Evolutionary conservation across 495 filamentous ascomycete genomes (phyloP), one percentile per base, ranked within the genome.

Genomic region (Sabuloglossum arenarium): DNA sequence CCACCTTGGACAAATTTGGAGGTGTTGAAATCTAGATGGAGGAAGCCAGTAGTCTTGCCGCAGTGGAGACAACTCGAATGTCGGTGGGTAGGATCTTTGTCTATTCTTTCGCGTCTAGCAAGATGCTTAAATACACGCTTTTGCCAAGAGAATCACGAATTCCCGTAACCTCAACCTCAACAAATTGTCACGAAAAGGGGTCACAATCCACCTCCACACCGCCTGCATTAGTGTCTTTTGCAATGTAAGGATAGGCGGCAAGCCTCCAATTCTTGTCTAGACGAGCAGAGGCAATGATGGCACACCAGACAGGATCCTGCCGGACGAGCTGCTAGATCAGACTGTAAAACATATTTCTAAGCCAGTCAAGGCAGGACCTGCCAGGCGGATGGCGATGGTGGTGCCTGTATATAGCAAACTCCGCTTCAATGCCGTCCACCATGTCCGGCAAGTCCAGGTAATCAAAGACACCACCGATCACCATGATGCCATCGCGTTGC

Each of bases 291-390:
- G 47, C 47, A 29, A 29, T 51, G 6, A 51, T 28, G 47, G 47
- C 47, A 30, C 28, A 51, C 47, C 28, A 51, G 47, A 51, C 47
- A 30, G 47, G 47, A 51, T 51, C 47, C 28, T 51, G 47, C 12
- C 47, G 23, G 25, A 19, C 47, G 24, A 51, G 47, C 28, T 51
- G 47, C 28, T 51, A 23, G 23, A 29, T 28, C 47, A 51, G 12
- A 23, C 47, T 29, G 24, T 51, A 29, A 23, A 28, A 51, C 47
- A 51, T 51, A 29, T 30, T 30, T 11, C 47, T 11, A 5, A 28
- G 47, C 47, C 28, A 51, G 47, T 23, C 47, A n/a, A 51, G 47
- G 6, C 28, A 23, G 47, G 47, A 51, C 6, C 24, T 51, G 23
- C 47, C 47, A n/a, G 23, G 6, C 24, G 12, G 28, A 23, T 28